phyloP scores from a whole-genome alignment of 1,284 basidiomycete species.

The Ceratobasidium sp. region DNA sequence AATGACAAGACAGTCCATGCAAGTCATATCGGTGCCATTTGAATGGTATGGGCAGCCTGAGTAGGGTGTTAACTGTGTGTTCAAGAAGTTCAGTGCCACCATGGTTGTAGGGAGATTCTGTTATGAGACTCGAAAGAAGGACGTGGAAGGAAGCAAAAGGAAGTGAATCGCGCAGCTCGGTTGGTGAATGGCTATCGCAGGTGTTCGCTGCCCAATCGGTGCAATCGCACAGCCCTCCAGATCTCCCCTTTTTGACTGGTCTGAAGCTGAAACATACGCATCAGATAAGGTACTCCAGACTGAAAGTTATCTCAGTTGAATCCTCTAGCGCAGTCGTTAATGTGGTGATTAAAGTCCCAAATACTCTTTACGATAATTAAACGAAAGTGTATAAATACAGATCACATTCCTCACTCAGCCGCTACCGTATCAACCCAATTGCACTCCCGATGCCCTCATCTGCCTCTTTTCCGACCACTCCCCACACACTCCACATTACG shows the following conservation, averaged over 20 bases:
- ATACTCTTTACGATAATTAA: neutral
- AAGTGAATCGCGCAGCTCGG: neutral
- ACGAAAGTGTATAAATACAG: neutral
- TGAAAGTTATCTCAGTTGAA: too few relatives aligned
- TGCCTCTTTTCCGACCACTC: constrained; percentile 16
- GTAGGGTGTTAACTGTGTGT: neutral
- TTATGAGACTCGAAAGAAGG: neutral
- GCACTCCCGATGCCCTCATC: constrained; percentile 25
- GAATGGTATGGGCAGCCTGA: constrained; percentile 14
- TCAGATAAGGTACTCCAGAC: neutral
- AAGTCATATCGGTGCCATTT: constrained; percentile 9
- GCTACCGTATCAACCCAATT: constrained; percentile 25
- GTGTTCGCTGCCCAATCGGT: constrained; percentile 1
- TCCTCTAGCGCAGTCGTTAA: too few relatives aligned
- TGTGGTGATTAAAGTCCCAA: neutral
- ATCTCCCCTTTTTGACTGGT: too few relatives aligned
- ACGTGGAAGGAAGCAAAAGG: neutral
- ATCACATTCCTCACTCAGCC: neutral
- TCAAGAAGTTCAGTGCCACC: neutral
- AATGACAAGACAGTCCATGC: constrained; percentile 31
- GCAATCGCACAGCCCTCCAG: neutral
- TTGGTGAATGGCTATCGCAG: constrained; percentile 8
- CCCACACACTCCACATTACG: constrained; percentile 36
- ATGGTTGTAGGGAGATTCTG: neutral
- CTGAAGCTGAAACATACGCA: neutral